Evolutionary conservation across 345 rosid species (phyloP).

Genomic region (Noccaea caerulescens): DNA sequence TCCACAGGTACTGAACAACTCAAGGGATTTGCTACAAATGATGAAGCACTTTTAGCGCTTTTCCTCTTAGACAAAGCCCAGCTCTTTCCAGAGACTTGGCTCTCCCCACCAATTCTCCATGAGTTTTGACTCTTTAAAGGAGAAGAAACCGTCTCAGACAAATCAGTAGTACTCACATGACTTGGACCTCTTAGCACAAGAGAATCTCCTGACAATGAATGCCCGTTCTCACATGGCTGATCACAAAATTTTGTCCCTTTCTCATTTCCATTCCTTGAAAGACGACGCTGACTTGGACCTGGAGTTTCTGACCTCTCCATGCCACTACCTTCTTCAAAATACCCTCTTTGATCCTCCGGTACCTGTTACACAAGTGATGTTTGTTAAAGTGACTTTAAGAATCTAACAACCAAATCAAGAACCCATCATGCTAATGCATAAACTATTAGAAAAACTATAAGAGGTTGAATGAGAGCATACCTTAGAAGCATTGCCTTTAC

Average conservation of each 20-base stretch:
- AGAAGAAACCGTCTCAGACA: constrained; percentile 48
- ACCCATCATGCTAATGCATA: constrained; percentile 5
- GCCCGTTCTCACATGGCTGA: constrained; percentile 53
- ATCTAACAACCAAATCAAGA: constrained; percentile 18
- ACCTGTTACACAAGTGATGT: constrained; percentile 30
- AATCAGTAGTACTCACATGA: constrained; percentile 42
- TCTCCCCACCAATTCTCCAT: constrained; percentile 45
- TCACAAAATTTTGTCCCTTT: constrained; percentile 48
- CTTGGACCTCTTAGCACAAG: constrained; percentile 46
- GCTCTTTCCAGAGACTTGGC: constrained; percentile 33
- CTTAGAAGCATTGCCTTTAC: constrained; percentile 57
- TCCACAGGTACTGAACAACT: constrained; percentile 25
- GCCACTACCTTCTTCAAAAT: constrained; percentile 44
- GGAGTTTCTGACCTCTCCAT: constrained; percentile 44
- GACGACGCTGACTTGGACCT: constrained; percentile 48
- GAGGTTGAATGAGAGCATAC: constrained; percentile 54
- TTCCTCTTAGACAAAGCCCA: constrained; percentile 28
- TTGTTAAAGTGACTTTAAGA: background rate
- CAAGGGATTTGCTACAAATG: constrained; percentile 38
- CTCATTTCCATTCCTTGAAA: constrained; percentile 49
- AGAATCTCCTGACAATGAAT: constrained; percentile 46
- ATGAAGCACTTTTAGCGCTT: constrained; percentile 15
- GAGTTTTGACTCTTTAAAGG: constrained; percentile 43
- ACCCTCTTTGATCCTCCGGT: constrained; percentile 46
- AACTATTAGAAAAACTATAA: constrained; percentile 21